Evolutionary conservation across 2,329 filamentous ascomycete species (phyloP), one percentile per base, ranked within the genome.

Genomic region (Sporothrix pallida): DNA sequence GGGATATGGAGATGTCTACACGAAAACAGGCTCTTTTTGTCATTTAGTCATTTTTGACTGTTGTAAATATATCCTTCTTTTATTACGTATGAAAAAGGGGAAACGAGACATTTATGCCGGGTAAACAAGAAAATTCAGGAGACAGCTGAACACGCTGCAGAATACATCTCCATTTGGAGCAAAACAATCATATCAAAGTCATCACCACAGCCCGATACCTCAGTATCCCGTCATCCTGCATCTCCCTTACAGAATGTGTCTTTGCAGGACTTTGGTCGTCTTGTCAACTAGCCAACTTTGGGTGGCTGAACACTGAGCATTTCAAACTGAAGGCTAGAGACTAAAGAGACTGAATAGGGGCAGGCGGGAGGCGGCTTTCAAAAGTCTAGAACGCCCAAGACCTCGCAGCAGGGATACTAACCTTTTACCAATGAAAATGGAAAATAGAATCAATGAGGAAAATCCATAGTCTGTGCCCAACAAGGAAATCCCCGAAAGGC

Each of bases 401-500:
- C 37, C 60, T 26, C 31, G 56, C 26, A 60, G 3, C 26, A 60
- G 56, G 56, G 26, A 26, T 60, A 60, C 8, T 60, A 44, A 13
- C 13, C 3, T 23, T 23, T 63, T 23, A 63, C 8, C 17, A 52
- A 31, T 31, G 12, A 68, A 52, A 23, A 12, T 69, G 31, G 4
- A 37, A 37, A 37, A 37, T 6, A 37, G 31, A 37, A 2, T 37
- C 31, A 37, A 37, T 37, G 31, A 37, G 31, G 31, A 37, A 37
- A 37, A 37, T 20, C 17, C 48, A 26, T 56, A 54, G 50, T 56
- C 26, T 7, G 9, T 56, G 48, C 67, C 67, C 48, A 70, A 56
- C 7, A 56, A 56, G 50, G n/a, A 17, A 52, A 69, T 69, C 31
- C 48, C 67, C 67, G 50, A 54, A 70, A 70, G 17, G 31, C 31